phyloP scores from a whole-genome alignment of 2,329 filamentous ascomycete species.

The Stachybotrys chlorohalonatus region DNA sequence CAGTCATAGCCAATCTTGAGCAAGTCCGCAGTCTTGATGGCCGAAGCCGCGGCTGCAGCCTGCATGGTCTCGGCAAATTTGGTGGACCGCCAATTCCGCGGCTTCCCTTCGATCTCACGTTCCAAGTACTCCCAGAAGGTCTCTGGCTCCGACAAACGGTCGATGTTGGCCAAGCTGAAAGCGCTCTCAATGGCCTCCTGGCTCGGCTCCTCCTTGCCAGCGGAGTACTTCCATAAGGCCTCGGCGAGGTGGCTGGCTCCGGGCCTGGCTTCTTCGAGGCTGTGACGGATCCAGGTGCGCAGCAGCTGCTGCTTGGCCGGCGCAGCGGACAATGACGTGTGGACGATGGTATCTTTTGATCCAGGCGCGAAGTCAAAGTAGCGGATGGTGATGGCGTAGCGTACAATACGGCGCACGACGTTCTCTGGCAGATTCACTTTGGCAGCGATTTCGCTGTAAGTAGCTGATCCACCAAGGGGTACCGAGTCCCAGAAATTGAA shows the following conservation, averaged over 20 bases:
- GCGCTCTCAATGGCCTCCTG: constrained; percentile 21
- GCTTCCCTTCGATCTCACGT: constrained; percentile 7
- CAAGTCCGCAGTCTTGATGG: constrained; percentile 4
- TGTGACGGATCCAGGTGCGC: constrained; percentile 15
- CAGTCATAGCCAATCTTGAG: constrained; percentile 8
- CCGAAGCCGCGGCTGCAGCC: neutral
- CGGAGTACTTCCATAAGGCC: constrained; percentile 19
- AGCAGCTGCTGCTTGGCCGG: constrained; percentile 17
- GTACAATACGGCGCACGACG: constrained; percentile 25
- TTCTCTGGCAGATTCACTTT: constrained; percentile 25
- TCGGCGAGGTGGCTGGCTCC: constrained; percentile 18
- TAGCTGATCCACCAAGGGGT: constrained; percentile 10
- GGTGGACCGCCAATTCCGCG: constrained; percentile 5
- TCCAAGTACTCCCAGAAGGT: constrained; percentile 7
- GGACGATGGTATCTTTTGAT: constrained; percentile 12
- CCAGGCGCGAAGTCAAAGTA: constrained; percentile 16
- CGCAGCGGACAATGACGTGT: constrained; percentile 25
- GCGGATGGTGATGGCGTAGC: constrained; percentile 25
- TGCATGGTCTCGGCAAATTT: constrained; percentile 10
- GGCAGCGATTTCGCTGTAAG: constrained; percentile 14
- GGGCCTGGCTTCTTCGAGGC: constrained; percentile 23
- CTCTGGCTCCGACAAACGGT: constrained; percentile 2
- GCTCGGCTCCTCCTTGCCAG: constrained; percentile 16
- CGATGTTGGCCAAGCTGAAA: constrained; percentile 18
- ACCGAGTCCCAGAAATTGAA: constrained; percentile 14